Evolutionary conservation across 1,284 basidiomycete genomes (phyloP), one percentile per base, ranked within the genome.

Genomic region (Coniferiporia sulphurascens): DNA sequence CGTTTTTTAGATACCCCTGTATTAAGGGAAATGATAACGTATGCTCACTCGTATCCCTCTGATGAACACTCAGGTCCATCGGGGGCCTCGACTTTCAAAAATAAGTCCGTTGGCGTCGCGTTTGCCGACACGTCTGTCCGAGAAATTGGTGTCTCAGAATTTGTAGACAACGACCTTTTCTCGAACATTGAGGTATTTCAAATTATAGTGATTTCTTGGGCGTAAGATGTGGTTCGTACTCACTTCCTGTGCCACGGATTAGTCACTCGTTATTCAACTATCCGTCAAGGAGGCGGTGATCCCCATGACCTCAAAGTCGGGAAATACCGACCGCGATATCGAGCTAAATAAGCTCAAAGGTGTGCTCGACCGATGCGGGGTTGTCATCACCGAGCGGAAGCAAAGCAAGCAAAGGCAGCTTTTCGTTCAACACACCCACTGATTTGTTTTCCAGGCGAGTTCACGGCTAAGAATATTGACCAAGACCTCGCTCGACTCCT

Each of bases 221-320:
- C 69, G 89, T 90, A 1, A 95, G 98, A 79, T 93, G 27, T 27
- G 27, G 27, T 93, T 59, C 50, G 74, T 61, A n/a, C 34, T 19
- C 48, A n/a, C 12, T 27, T 15, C 12, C 21, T n/a, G 12, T 52
- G 5, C 12, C n/a, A 7, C 35, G 43, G 15, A 50, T 32, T 68
- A 97, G 92, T 95, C 93, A 3, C 82, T 99, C 13, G 78, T 98
- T 51, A 98, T 99, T 62, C 97, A 99, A 72, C 83, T 99, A 1
- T 95, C 93, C 1, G 93, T 95, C 48, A 99, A 99, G 71, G 97
- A 99, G 73, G 95, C 93, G 35, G 80, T 90, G 60, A 77, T 90
- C 41, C 79, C 86, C 0, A 83, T 82, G 0, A 86, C 86, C n/a
- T 89, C 87, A 3, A 72, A 75, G 0, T 79, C 83, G 34, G 87